A percentile compares a stretch with the other conserved stretches of the same genome.
Conservation (phyloP, 768 basidiomycete genomes). For the Serendipita sp. region DNA sequence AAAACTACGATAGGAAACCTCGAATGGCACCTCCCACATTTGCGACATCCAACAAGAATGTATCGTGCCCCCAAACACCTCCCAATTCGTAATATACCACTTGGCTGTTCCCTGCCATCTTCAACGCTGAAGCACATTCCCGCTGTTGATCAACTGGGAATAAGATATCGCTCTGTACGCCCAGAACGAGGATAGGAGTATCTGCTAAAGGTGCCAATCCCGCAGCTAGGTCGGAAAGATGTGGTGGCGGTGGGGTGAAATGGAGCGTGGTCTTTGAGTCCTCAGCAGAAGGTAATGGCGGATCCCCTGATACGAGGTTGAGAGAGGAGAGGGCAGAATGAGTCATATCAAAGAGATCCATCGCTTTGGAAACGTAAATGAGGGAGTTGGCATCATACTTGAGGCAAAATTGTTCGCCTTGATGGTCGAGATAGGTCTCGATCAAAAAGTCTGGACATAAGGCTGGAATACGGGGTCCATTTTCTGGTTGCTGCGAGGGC, state of each 20-base stretch:
- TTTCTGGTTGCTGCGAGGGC: slow-evolving; percentile 19
- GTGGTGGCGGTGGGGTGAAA: slow-evolving; percentile 52
- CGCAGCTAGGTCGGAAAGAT: slow-evolving; percentile 57
- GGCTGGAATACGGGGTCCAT: slow-evolving; percentile 37
- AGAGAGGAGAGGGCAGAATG: slow-evolving; percentile 54
- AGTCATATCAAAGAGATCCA: slow-evolving; percentile 98
- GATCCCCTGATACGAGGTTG: slow-evolving; percentile 27
- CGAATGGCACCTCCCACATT: slow-evolving; percentile 85
- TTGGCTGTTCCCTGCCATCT: slow-evolving; percentile 70
- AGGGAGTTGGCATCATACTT: slow-evolving; percentile 99
- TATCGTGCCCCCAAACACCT: slow-evolving; percentile 99
- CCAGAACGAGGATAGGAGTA: slow-evolving; percentile 73
- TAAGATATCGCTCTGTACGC: slow-evolving; percentile 91
- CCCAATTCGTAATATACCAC: slow-evolving; percentile 97
- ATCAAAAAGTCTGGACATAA: slow-evolving; percentile 96
- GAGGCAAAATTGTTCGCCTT: slow-evolving; percentile 93
- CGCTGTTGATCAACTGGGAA: slow-evolving; percentile 97
- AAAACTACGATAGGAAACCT: slow-evolving; percentile 48
- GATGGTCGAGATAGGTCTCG: slow-evolving; percentile 94
- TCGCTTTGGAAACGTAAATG: slow-evolving; percentile 96
- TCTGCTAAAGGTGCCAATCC: slow-evolving; percentile 60
- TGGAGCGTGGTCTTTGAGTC: slow-evolving; percentile 40
- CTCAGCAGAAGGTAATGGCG: slow-evolving; percentile 14
- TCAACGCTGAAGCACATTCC: slow-evolving; percentile 71
- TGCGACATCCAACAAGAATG: slow-evolving; percentile 80